phyloP scores from a whole-genome alignment of 148 eudicot species.

The Persicaria tinctoria region DNA sequence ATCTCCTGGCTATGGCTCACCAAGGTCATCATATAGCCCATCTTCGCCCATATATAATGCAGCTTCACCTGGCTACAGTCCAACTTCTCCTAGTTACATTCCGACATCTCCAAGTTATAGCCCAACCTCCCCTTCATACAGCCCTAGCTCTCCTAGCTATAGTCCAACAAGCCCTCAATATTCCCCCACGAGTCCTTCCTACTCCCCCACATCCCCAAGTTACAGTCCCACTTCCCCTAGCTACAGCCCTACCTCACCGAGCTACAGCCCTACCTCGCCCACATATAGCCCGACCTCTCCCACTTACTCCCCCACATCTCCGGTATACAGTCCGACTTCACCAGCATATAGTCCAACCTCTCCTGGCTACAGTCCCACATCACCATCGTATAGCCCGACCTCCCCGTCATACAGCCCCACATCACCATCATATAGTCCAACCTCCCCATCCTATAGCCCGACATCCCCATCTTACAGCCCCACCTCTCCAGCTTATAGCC shows the following conservation, averaged over 20 bases:
- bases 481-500: slow-evolving; percentile 40
- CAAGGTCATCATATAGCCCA: slow-evolving; percentile 11
- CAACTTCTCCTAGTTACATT: slow-evolving; percentile 28
- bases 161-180: slow-evolving; percentile 31
- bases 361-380: slow-evolving; percentile 45
- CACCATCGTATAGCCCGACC: slow-evolving; percentile 42
- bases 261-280: slow-evolving; percentile 42
- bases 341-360: slow-evolving; percentile 43
- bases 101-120: slow-evolving; percentile 37
- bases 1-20: slow-evolving; percentile 20
- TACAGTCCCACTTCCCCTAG: slow-evolving; percentile 29
- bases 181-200: slow-evolving; percentile 33
- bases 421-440: slow-evolving; percentile 40
- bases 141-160: slow-evolving; percentile 30
- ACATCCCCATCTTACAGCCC: slow-evolving; percentile 44
- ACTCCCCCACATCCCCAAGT: slow-evolving; percentile 27
- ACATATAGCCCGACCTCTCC: slow-evolving; percentile 44
- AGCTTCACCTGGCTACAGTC: slow-evolving; percentile 26
- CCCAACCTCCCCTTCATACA: slow-evolving; percentile 37
- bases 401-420: slow-evolving; percentile 46
- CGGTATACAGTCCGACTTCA: slow-evolving; percentile 32
- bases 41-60: slow-evolving; percentile 29
- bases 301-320: slow-evolving; percentile 37
- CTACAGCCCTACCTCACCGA: slow-evolving; percentile 42
- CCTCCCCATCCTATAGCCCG: slow-evolving; percentile 39